Evolutionary conservation across 2,329 filamentous ascomycete genomes (phyloP), one percentile per base, ranked within the genome.

Genomic region (Lasiodiplodia sp.): DNA sequence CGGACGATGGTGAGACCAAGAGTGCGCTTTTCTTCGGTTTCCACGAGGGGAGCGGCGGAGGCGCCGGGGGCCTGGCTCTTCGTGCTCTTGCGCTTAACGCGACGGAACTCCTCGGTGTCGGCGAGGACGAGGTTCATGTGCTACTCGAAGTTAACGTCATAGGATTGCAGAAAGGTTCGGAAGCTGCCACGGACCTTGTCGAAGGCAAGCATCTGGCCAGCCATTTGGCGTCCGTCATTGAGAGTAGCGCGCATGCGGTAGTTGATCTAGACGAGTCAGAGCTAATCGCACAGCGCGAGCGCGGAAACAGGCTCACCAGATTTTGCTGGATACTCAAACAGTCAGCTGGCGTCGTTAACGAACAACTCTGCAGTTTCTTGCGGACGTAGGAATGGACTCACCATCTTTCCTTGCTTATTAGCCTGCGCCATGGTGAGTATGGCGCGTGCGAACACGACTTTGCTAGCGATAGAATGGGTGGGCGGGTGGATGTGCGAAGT

Each of bases 321-420:
- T 89, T 89, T 88, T 87, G 85, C 88, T 90, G 82, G 68, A 79
- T 60, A 65, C 70, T 69, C 47, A 72, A 77, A 76, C 75, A 79
- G 81, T 79, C 74, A 81, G 78, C 80, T 79, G 77, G 78, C 75
- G 76, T 76, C 79, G 80, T 79, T 76, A 79, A 84, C 79, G 76
- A 76, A 83, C 76, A 79, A 82, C 79, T 79, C 86, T 92, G 89
- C 85, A 82, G 84, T 77, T 76, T 75, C 81, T 82, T 78, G 81
- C 79, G 76, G 79, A 75, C 74, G 75, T 74, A 76, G 72, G 72
- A 74, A 72, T 70, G 71, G 71, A 90, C 93, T 87, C 86, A 98
- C 96, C 96, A 99, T 98, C 88, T 99, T 98, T 84, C 96, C 96
- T 84, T 97, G 94, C 84, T 97, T 97, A 88, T 97, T 95, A 51